Conservation (phyloP, 2,329 filamentous ascomycete genomes). For the Coniochaeta sp. region DNA sequence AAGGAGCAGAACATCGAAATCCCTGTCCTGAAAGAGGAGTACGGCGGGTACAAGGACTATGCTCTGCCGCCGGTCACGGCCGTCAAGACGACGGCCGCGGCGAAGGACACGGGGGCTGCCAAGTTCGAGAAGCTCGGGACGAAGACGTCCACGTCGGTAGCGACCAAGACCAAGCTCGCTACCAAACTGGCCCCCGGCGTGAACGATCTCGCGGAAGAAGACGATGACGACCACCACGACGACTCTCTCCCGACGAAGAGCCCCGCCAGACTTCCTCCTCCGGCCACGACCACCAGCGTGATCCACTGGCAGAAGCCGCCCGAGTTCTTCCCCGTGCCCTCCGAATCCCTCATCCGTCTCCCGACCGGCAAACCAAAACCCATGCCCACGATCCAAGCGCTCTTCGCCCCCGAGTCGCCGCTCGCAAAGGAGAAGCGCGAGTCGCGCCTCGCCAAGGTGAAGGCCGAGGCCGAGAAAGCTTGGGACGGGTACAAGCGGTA, state of each 20-base stretch:
- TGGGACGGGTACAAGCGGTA: slow-evolving; percentile 76
- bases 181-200: slow-evolving; percentile 1
- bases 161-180: slow-evolving; percentile 6
- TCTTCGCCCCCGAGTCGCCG: slow-evolving; percentile 60
- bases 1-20: neutral
- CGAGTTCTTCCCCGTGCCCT: slow-evolving; percentile 71
- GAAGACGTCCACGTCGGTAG: slow-evolving; percentile 13
- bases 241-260: slow-evolving; percentile 12
- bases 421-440: slow-evolving; percentile 54
- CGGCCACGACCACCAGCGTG: neutral
- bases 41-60: neutral
- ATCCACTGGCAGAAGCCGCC: slow-evolving; percentile 67
- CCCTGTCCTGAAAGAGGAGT: neutral
- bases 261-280: slow-evolving; percentile 3
- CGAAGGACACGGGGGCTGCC: neutral
- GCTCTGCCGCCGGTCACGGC: neutral
- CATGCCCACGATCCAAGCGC: slow-evolving; percentile 71
- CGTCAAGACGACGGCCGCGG: neutral
- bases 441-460: slow-evolving; percentile 59
- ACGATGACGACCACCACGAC: slow-evolving; percentile 13
- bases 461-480: slow-evolving; percentile 65
- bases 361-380: slow-evolving; percentile 63
- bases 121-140: slow-evolving; percentile 12
- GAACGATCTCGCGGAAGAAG: slow-evolving; percentile 1
- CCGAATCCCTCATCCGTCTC: slow-evolving; percentile 64